Percentiles rank a stretch among this genome's conserved stretches.
Conservation (phyloP, 2,329 filamentous ascomycete genomes). For the Trichoderma oligosporum region DNA sequence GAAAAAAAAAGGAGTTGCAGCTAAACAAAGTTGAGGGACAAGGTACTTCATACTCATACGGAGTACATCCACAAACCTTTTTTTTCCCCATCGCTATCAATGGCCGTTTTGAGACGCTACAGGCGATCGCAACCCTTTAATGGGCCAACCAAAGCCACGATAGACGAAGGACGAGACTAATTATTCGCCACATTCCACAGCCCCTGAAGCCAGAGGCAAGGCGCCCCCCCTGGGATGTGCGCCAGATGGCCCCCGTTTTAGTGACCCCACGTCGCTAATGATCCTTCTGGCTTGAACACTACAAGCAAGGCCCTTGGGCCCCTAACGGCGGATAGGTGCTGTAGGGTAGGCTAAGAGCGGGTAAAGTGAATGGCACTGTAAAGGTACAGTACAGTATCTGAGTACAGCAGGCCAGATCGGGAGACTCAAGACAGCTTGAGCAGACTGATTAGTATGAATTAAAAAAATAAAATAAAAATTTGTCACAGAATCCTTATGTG, state of each 20-base stretch:
- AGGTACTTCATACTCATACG: background rate
- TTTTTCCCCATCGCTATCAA: background rate
- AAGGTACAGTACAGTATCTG: no score
- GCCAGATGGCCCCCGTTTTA: conserved; percentile 8
- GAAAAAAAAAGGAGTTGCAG: conserved; percentile 12
- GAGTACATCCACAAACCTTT: no score
- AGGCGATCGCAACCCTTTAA: background rate
- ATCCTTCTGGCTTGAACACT: no score
- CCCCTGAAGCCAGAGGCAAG: conserved; percentile 9
- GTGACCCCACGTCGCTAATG: background rate
- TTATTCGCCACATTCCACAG: conserved; percentile 17
- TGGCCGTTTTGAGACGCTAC: background rate
- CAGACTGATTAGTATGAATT: no score
- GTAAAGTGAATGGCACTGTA: no score
- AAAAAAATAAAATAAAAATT: no score
- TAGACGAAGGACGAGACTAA: background rate
- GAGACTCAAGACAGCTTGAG: no score
- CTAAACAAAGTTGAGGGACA: conserved; percentile 1
- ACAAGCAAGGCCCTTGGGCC: no score
- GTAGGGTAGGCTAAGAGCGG: no score
- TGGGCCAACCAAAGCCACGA: conserved; percentile 2
- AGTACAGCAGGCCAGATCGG: no score
- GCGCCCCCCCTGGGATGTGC: conserved; percentile 15
- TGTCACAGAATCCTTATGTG: no score
- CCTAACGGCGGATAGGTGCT: no score